These are phyloP conservation scores for Allantophomopsis lycopodina DNA, from an alignment of 2,329 filamentous ascomycete species.

Conservation along the genomic window DNA sequence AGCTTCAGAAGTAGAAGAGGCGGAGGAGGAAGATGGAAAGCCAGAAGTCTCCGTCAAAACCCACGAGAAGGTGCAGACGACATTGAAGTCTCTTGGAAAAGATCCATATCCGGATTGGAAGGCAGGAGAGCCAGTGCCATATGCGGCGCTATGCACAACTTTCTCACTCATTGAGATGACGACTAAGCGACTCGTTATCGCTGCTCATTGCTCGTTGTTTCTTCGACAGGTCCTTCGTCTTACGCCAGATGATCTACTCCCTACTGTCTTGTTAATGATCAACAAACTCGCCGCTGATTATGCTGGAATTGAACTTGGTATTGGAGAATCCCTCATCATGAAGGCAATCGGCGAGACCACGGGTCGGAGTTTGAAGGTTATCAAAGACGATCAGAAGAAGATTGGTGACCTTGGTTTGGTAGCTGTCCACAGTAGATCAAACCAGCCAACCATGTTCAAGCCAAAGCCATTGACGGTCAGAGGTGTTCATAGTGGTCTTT, in stretches of 20 bases:
- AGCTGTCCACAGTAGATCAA: conserved; percentile 87
- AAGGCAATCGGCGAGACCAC: conserved; percentile 95
- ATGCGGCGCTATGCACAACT: conserved; percentile 85
- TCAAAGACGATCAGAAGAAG: conserved; percentile 92
- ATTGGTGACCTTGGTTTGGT: conserved; percentile 93
- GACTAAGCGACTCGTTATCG: conserved; percentile 77
- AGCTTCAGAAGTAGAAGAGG: conserved; percentile 34
- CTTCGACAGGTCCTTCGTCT: conserved; percentile 87
- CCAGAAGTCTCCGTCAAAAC: conserved; percentile 61
- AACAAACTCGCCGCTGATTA: conserved; percentile 97
- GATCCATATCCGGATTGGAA: conserved; percentile 96
- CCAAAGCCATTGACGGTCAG: conserved; percentile 79
- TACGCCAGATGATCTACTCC: conserved; percentile 75
- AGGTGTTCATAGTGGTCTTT: conserved; percentile 76
- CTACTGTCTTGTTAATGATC: conserved; percentile 89
- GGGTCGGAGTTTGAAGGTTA: conserved; percentile 72
- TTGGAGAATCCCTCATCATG: conserved; percentile 96
- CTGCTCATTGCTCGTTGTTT: conserved; percentile 80
- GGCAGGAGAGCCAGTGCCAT: conserved; percentile 75
- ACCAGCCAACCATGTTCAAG: conserved; percentile 97
- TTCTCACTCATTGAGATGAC: conserved; percentile 95
- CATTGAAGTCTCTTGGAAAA: conserved; percentile 52
- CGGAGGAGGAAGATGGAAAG: conserved; percentile 46
- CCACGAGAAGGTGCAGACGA: conserved; percentile 67
- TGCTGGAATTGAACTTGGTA: conserved; percentile 91